phyloP scores from a whole-genome alignment of 805 yeast species.

The Ogataea kodamae region DNA sequence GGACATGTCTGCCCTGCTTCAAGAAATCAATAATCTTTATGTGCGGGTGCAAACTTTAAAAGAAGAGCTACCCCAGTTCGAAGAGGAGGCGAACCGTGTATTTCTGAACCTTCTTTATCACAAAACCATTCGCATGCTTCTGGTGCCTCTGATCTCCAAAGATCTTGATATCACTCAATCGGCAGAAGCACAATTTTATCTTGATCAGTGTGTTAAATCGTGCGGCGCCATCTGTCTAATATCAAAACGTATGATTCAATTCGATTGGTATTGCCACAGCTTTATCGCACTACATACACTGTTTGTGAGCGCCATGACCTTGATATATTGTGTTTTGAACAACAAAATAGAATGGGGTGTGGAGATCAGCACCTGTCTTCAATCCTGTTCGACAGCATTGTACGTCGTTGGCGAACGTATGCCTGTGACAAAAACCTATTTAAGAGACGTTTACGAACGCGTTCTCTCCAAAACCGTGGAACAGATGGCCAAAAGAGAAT shows the following conservation, averaged over 20 bases:
- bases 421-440: conserved; percentile 20
- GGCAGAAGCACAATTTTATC: conserved; percentile 13
- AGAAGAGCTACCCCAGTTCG: conserved; percentile 14
- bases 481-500: conserved; percentile 14
- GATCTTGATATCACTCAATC: conserved; percentile 7
- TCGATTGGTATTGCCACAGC: conserved; percentile 24
- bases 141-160: conserved; percentile 19
- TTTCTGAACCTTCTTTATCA: conserved; percentile 19
- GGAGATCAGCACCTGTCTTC: conserved; percentile 23
- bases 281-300: conserved; percentile 22
- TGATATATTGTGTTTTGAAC: conserved; percentile 22
- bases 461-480: conserved; percentile 19
- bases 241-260: conserved; percentile 21
- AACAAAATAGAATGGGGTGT: conserved; percentile 22
- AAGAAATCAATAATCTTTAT: conserved; percentile 12
- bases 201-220: conserved; percentile 22
- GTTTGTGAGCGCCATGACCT: conserved; percentile 24
- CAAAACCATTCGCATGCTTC: conserved; percentile 19
- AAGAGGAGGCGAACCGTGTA: conserved; percentile 13
- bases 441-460: conserved; percentile 24
- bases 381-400: conserved; percentile 25
- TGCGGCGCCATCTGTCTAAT: conserved; percentile 23
- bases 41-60: conserved; percentile 17
- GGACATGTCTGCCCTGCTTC: conserved; percentile 9
- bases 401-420: conserved; percentile 25